Evolutionary conservation across 306 rosid genomes (phyloP), one percentile per base, ranked within the genome.

Genomic region (Morella rubra): DNA sequence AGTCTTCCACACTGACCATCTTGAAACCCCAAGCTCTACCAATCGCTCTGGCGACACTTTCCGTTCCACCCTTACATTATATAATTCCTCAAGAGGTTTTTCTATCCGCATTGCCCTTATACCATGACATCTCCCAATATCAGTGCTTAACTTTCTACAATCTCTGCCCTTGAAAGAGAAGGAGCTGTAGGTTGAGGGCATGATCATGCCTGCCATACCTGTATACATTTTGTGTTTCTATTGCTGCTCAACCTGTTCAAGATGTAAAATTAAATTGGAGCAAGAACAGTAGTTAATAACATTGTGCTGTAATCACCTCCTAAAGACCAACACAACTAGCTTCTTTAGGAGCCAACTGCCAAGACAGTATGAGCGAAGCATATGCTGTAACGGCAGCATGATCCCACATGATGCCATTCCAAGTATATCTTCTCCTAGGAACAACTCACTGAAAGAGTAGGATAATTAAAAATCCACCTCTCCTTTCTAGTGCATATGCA

Each of bases 1-100:
- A 0, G 95, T 94, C 86, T 94, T 94, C 98, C 98, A 94, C 79
- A 84, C 76, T 8, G 97, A 92, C 97, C 97, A 94, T 74, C 64
- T 83, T 6, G 96, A 89, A 68, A 94, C 92, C 41, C 93, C 96
- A 4, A 94, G 98, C 80, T 86, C 74, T 2, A 77, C 79, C 11
- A 94, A 81, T 69, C 93, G 84, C 67, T 89, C 91, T 0, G 82
- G 64, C 6, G 90, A 72, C 27, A 87, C 95, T 62, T 77, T 84
- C 68, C 95, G 79, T 75, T 94, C 96, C 64, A 94, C 97, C 58
- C 71, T 89, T 62, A 94, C 89, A 53, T 85, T 86, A 86, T 94
- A 92, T 74, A 92, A 27, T 73, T 94, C 98, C 84, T 92, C 96
- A 77, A 94, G 81, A 8, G 92, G 78, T 76, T 92, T 94, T 87